Base-by-base conservation (phyloP, 108 stramenopile genomes). In the Pinguiococcus pyrenoidosus region DNA sequence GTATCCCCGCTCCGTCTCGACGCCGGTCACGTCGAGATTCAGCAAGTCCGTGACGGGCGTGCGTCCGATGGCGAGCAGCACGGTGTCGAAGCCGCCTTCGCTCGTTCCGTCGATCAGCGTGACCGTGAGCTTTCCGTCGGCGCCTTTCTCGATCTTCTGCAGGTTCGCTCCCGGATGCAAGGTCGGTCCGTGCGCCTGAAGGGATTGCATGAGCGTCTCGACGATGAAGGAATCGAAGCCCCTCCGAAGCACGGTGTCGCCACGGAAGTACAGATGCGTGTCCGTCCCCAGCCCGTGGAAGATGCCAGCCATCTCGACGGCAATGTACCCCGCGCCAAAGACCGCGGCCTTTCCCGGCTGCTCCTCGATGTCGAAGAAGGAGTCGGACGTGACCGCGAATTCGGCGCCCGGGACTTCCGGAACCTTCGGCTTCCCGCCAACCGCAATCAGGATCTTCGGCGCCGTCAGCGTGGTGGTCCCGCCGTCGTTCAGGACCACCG, bases 261-360 rank as follows among this genome's bases (percentile, higher is more conserved):
- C 76, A 52, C 42, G 82, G 47, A 21, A 46, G 4, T 88, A 77
- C 18, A 88, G 66, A 17, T 79, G 75, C 6, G 85, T 78, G 35
- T 88, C 76, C 24, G 76, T 75, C 0, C 89, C 89, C 12, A 91
- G 56, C 36, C 70, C 73, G 25, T 83, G 72, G 32, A 96, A 61
- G 16, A 92, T 81, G 33, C 87, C 85, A 2, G 88, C 89, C 8
- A 92, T 55, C 69, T 92, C 91, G 9, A 91, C 86, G 21, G 86
- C 94, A 59, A 92, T 92, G 69, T 91, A 96, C 18, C 94, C 94
- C 13, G 84, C 90, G n/a, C 94, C 94, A 14, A 96, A 83, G 22
- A 96, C 84, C 21, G 84, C 80, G 2, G 78, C 84, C 42, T 75
- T 73, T 37, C 71, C 37, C 4, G 94, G 94, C 50, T 81, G 65